Base-by-base conservation (phyloP, 2,329 filamentous ascomycete genomes). In the Talaromyces atroroseus region DNA sequence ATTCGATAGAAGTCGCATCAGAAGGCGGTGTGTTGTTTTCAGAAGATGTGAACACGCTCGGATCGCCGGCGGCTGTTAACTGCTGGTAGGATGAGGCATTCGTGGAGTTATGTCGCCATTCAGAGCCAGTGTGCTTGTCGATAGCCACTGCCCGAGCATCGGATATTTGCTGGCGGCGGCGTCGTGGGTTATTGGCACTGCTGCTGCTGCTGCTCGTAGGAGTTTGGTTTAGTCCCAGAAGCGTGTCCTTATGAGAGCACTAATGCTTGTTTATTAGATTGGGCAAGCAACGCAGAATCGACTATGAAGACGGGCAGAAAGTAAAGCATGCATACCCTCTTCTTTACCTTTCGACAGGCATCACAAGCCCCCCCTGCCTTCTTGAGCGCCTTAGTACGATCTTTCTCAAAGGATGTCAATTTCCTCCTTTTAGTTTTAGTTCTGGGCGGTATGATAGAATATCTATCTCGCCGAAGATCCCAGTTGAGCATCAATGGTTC, bases 331-430 rank as follows among this genome's bases (percentile, higher is more conserved):
- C 49, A 44, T 53, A 53, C 55, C 55, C 52, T 57, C 16, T 53
- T 53, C 11, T 57, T 57, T 5, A 26, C 11, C 16, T 38, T 46
- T 3, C 49, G 49, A 34, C 55, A 57, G n/a, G 3, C 34, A 0
- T 49, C 44, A 24, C 55, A 57, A 2, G 55, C 55, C 21, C 55
- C 55, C 10, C 55, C 55, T 5, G 49, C 55, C 2, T 47, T 18
- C 36, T 49, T 57, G 0, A 57, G 36, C 1, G 55, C 55, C 36
- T 40, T 52, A 3, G 16, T 26, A 16, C 36, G 55, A 20, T 36
- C 34, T 36, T 23, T 24, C 20, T 57, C 49, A 2, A 12, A 32
- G 4, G 20, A 1, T 8, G 42, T 52, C 36, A 52, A 23, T n/a
- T 56, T 53, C 12, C 42, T 26, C 12, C 55, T 42, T 20, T 14